Percentiles rank a stretch among this genome's conserved stretches.
Evolutionary conservation across 2,329 filamentous ascomycete genomes (phyloP).

Genomic region (Fusarium phyllophilum): DNA sequence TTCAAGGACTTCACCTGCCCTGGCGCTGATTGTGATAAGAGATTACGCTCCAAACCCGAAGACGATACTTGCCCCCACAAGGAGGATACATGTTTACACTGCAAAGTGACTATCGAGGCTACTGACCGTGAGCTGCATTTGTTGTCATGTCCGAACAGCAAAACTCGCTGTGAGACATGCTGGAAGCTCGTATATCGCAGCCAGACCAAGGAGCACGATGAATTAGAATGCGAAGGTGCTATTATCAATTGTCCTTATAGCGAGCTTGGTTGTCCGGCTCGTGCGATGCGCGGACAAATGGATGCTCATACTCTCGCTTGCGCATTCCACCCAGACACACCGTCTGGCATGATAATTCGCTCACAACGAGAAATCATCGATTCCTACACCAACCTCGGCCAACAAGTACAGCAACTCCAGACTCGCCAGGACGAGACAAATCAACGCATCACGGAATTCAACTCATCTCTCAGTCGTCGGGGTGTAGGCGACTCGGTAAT

Average conservation of each 20-base stretch:
- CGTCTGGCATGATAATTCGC: constrained; percentile 62
- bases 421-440: constrained; percentile 49
- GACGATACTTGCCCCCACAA: constrained; percentile 66
- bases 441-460: constrained; percentile 51
- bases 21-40: constrained; percentile 61
- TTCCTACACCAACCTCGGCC: constrained; percentile 50
- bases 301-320: constrained; percentile 60
- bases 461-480: constrained; percentile 54
- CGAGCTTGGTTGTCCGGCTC: constrained; percentile 51
- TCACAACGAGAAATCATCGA: constrained; percentile 60
- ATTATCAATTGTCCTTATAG: constrained; percentile 60
- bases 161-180: constrained; percentile 62
- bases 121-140: constrained; percentile 53
- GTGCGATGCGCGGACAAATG: constrained; percentile 51
- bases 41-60: constrained; percentile 61
- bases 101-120: constrained; percentile 59
- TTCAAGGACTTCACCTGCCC: constrained; percentile 68
- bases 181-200: constrained; percentile 56
- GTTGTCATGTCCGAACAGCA: constrained; percentile 57
- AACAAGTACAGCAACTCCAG: constrained; percentile 50
- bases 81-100: constrained; percentile 63
- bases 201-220: constrained; percentile 59
- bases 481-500: constrained; percentile 53
- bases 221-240: constrained; percentile 61
- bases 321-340: constrained; percentile 60